Evolutionary conservation across 306 rosid genomes (phyloP).

Genomic region (Corylus avellana): DNA sequence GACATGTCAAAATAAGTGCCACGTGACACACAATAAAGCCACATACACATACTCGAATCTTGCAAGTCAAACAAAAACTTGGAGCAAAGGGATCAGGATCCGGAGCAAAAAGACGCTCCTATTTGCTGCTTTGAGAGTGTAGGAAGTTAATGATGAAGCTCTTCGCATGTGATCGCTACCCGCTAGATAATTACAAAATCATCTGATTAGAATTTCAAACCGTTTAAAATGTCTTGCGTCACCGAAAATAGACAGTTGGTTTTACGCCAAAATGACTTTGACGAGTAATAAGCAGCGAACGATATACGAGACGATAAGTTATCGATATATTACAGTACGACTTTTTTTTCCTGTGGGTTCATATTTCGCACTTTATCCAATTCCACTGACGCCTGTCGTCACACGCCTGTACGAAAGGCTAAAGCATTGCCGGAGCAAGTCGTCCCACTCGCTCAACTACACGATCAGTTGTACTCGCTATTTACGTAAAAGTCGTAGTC

Average conservation of each 20-base stretch:
- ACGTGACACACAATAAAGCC: background rate
- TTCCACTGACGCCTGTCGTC: constrained; percentile 55
- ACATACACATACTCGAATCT: background rate
- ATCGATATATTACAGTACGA: constrained; percentile 4
- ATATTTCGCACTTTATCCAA: constrained; percentile 32
- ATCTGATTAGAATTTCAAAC: constrained; percentile 68
- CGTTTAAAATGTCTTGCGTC: constrained; percentile 72
- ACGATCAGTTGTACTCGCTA: too few relatives aligned
- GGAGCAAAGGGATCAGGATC: background rate
- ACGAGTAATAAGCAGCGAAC: background rate
- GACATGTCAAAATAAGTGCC: background rate
- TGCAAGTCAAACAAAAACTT: background rate
- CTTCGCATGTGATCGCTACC: constrained; percentile 40
- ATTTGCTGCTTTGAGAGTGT: background rate
- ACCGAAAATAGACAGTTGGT: constrained; percentile 55
- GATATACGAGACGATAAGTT: background rate
- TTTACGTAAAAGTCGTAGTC: too few relatives aligned
- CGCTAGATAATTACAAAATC: constrained; percentile 56
- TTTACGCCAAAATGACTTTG: constrained; percentile 34
- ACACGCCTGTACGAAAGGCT: constrained; percentile 48
- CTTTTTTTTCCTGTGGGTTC: constrained; percentile 18
- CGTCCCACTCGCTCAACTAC: constrained; percentile 20
- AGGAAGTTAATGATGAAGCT: constrained; percentile 28
- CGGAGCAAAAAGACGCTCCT: background rate
- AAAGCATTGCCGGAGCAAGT: constrained; percentile 14